A percentile compares a stretch with the other conserved stretches of the same genome.
Conservation (phyloP, 352 stramenopile genomes). For the Blastocystis hominis region DNA sequence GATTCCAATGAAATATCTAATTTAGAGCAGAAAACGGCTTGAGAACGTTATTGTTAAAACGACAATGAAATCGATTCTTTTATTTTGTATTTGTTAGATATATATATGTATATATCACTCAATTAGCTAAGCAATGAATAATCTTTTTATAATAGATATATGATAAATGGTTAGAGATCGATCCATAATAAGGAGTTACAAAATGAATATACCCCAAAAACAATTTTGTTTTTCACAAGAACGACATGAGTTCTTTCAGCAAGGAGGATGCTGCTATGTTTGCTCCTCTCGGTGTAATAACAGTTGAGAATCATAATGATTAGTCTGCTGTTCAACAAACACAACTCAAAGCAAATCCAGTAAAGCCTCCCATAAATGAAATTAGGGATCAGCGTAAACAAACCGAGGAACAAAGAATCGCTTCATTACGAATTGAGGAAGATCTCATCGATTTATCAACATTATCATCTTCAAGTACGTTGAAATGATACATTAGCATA, state of each 20-base stretch:
- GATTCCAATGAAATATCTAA: neutral
- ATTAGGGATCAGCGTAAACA: neutral
- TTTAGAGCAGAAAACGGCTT: neutral
- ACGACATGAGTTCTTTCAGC: neutral
- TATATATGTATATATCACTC: too few species aligned
- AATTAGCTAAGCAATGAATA: too few species aligned
- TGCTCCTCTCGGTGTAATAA: conserved; percentile 14
- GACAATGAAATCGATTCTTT: neutral
- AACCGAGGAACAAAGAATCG: neutral
- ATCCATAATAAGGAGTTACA: neutral
- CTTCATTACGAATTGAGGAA: neutral
- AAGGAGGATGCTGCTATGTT: conserved; percentile 11
- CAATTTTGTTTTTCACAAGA: neutral
- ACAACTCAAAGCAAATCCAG: too few species aligned
- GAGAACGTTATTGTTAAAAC: neutral
- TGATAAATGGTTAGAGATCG: too few species aligned
- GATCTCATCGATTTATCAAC: conserved; percentile 43
- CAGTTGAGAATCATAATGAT: neutral
- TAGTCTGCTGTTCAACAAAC: neutral
- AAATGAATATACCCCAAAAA: neutral
- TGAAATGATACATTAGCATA: neutral
- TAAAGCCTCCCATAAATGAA: neutral
- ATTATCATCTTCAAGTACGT: neutral
- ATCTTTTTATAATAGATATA: too few species aligned
- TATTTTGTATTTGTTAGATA: too few species aligned